Evolutionary conservation across 345 rosid species (phyloP).

Genomic region (Aquilaria yunnanensis): DNA sequence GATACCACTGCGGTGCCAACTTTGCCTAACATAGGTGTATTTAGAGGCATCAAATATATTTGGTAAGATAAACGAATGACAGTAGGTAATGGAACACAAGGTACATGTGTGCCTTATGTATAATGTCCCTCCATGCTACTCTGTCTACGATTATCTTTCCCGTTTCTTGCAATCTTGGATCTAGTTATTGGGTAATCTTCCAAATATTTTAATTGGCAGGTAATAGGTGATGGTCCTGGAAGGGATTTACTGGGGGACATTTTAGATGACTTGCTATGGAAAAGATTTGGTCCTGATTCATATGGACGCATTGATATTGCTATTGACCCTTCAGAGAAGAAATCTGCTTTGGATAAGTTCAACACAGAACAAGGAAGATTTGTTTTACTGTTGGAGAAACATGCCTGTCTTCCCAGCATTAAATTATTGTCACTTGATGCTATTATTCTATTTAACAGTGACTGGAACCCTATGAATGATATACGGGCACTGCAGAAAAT

Average conservation of each 20-base stretch:
- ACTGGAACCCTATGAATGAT: conserved; percentile 71
- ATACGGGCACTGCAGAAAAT: conserved; percentile 63
- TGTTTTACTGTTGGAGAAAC: conserved; percentile 76
- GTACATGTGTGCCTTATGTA: too few relatives aligned
- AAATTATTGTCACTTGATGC: conserved; percentile 63
- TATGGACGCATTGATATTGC: conserved; percentile 70
- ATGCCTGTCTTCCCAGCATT: conserved; percentile 67
- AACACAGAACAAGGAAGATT: conserved; percentile 62
- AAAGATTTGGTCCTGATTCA: conserved; percentile 68
- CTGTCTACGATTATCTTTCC: too few relatives aligned
- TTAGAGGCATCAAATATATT: too few relatives aligned
- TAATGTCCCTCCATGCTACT: too few relatives aligned
- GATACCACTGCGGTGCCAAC: too few relatives aligned
- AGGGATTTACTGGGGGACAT: conserved; percentile 59
- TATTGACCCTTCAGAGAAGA: conserved; percentile 36
- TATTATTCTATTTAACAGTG: conserved; percentile 74
- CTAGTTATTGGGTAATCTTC: conserved; percentile 8
- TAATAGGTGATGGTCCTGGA: conserved; percentile 36
- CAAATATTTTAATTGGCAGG: conserved; percentile 33
- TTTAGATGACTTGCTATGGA: conserved; percentile 71
- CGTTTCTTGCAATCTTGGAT: too few relatives aligned
- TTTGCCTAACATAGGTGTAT: too few relatives aligned
- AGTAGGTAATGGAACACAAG: too few relatives aligned
- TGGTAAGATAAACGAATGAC: too few relatives aligned
- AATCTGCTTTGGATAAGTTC: conserved; percentile 53